A percentile compares a stretch with the other conserved stretches of the same genome.
These are phyloP conservation scores for Phanerochaete carnosa DNA, from an alignment of 768 basidiomycete species.

Conservation along the genomic window DNA sequence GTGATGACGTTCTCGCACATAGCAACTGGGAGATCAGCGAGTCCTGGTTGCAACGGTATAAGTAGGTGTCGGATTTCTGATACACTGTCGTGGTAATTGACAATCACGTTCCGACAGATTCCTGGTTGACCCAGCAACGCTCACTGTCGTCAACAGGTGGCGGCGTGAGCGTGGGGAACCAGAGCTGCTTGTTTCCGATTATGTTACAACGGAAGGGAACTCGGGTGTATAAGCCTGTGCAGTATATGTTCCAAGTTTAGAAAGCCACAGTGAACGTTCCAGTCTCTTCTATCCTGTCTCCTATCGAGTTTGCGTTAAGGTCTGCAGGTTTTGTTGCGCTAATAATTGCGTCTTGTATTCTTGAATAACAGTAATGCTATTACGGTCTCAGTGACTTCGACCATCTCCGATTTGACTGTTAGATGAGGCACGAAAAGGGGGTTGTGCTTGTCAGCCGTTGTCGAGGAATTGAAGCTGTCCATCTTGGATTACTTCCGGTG, in stretches of 20 bases:
- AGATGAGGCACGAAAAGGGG: too few species aligned
- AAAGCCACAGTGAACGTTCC: neutral
- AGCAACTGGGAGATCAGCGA: constrained; percentile 88
- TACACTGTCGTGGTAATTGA: neutral
- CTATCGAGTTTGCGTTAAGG: neutral
- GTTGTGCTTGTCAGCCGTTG: too few species aligned
- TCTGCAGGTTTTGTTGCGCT: neutral
- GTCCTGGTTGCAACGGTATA: constrained; percentile 78
- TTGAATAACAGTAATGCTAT: neutral
- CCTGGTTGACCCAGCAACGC: constrained; percentile 69
- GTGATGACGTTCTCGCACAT: constrained; percentile 89
- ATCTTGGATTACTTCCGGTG: too few species aligned
- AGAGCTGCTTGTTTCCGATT: constrained; percentile 59
- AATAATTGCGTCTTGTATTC: neutral
- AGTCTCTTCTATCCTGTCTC: neutral
- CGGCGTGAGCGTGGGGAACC: constrained; percentile 76
- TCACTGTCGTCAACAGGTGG: constrained; percentile 84
- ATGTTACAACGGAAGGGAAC: constrained; percentile 26
- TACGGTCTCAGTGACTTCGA: too few species aligned
- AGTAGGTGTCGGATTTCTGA: constrained; percentile 42
- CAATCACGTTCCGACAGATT: constrained; percentile 44
- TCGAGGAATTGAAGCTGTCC: too few species aligned
- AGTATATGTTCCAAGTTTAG: neutral
- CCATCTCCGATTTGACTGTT: too few species aligned
- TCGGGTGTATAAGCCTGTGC: neutral